phyloP scores from a whole-genome alignment of 2,329 filamentous ascomycete genomes.

The Phaeosphaeriaceae sp. region DNA sequence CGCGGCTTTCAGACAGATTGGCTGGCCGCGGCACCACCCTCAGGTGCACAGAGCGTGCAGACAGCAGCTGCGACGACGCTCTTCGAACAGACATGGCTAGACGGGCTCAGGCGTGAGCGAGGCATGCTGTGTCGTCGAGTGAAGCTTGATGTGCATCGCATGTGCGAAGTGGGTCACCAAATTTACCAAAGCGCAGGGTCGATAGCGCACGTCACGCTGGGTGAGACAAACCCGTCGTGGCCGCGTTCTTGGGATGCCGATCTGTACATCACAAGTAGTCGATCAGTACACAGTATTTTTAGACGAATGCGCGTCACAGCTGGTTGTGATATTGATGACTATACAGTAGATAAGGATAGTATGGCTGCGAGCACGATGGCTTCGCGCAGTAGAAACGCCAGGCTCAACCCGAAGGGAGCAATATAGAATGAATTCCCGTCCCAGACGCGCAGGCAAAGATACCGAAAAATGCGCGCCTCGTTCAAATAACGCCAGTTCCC shows the following conservation, averaged over 20 bases:
- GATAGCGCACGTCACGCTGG: slow-evolving; percentile 22
- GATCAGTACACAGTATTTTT: background rate
- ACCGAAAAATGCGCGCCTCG: background rate
- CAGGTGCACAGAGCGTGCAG: slow-evolving; percentile 55
- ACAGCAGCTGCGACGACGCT: slow-evolving; percentile 32
- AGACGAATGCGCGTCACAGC: background rate
- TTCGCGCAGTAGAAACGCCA: slow-evolving; percentile 24
- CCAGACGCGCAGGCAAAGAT: background rate
- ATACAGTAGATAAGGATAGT: slow-evolving; percentile 15
- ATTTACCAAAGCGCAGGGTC: slow-evolving; percentile 26
- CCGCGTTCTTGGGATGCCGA: slow-evolving; percentile 19
- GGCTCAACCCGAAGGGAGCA: slow-evolving; percentile 47
- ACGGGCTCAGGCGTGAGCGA: background rate
- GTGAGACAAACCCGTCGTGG: slow-evolving; percentile 2
- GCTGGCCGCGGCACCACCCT: slow-evolving; percentile 56
- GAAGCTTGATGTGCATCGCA: slow-evolving; percentile 4
- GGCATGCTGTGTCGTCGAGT: background rate
- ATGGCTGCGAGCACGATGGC: slow-evolving; percentile 20
- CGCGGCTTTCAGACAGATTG: slow-evolving; percentile 57
- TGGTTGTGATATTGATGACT: slow-evolving; percentile 17
- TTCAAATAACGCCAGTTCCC: slow-evolving; percentile 5
- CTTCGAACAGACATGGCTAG: slow-evolving; percentile 37
- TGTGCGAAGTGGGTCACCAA: slow-evolving; percentile 25
- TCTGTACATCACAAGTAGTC: slow-evolving; percentile 7
- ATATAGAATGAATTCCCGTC: slow-evolving; percentile 7